Evolutionary conservation across 495 filamentous ascomycete species (phyloP).

Genomic region (Hypomontagnella monticulosa): DNA sequence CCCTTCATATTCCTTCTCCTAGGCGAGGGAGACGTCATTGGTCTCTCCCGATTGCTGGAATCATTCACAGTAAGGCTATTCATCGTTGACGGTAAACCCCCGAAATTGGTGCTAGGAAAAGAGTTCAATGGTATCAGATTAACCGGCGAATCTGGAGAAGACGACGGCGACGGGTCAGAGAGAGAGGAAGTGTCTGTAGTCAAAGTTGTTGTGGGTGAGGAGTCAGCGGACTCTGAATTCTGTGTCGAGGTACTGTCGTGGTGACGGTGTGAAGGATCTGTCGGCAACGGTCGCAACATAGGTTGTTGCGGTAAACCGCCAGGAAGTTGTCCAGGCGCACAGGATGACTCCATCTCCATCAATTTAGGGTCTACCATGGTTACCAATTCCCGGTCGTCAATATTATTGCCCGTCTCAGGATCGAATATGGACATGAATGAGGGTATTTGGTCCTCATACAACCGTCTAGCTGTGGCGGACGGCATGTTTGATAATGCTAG

Average conservation of each 20-base stretch:
- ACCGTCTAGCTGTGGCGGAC: conserved; percentile 60
- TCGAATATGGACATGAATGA: conserved; percentile 79
- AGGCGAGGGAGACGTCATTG: conserved; percentile 75
- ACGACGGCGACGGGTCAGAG: conserved; percentile 90
- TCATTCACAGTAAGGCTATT: conserved; percentile 55
- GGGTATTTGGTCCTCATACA: conserved; percentile 73
- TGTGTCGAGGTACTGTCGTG: conserved; percentile 80
- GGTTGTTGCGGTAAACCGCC: conserved; percentile 44
- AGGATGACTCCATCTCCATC: conserved; percentile 52
- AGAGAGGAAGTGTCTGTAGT: conserved; percentile 88
- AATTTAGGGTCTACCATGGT: conserved; percentile 57
- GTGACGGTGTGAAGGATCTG: conserved; percentile 62
- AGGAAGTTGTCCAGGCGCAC: conserved; percentile 28
- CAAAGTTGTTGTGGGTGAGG: conserved; percentile 92
- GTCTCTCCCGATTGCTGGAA: conserved; percentile 51
- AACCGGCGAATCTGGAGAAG: conserved; percentile 87
- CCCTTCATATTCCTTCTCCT: conserved; percentile 92
- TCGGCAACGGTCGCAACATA: conserved; percentile 47
- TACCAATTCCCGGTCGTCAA: conserved; percentile 56
- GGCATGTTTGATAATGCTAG: conserved; percentile 57
- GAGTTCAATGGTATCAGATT: conserved; percentile 67
- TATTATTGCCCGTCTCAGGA: conserved; percentile 53
- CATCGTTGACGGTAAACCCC: conserved; percentile 55
- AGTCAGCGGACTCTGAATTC: conserved; percentile 86
- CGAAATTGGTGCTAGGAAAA: conserved; percentile 60